Evolutionary conservation across 768 basidiomycete species (phyloP).

Genomic region (Leucosporidium creatinivorum): DNA sequence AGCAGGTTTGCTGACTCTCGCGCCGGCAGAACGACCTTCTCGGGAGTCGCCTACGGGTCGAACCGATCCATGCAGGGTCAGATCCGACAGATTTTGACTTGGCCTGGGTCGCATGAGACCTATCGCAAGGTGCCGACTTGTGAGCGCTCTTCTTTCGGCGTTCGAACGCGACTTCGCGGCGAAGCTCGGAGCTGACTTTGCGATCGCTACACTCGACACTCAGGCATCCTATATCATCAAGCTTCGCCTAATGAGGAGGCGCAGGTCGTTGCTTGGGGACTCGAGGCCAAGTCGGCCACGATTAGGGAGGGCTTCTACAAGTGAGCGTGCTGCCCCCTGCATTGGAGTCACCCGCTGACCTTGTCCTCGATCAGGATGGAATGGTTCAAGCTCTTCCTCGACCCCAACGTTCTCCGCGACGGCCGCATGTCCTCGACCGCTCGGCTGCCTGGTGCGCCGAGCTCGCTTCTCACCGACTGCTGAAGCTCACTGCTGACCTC

Average conservation of each 20-base stretch:
- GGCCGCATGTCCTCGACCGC: constrained; percentile 52
- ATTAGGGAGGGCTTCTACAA: constrained; percentile 58
- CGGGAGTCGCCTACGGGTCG: constrained; percentile 58
- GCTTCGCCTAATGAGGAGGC: constrained; percentile 52
- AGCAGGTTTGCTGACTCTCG: not conserved
- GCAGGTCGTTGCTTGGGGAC: constrained; percentile 70
- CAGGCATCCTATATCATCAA: constrained; percentile 51
- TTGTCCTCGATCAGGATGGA: not conserved
- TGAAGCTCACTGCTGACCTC: no score
- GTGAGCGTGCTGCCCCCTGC: no score
- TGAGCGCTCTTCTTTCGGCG: constrained; percentile 2
- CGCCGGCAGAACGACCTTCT: constrained; percentile 31
- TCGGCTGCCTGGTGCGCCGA: not conserved
- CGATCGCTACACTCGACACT: no score
- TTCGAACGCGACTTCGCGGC: no score
- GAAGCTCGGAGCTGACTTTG: no score
- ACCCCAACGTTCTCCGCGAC: constrained; percentile 71
- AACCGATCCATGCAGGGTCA: constrained; percentile 34
- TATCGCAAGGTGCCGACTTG: constrained; percentile 58
- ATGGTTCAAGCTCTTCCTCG: constrained; percentile 75
- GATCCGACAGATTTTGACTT: constrained; percentile 74
- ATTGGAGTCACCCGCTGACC: no score
- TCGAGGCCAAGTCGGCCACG: constrained; percentile 75
- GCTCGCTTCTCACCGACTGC: constrained; percentile 44
- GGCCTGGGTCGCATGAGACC: constrained; percentile 78